These are phyloP conservation scores for Debaryomyces fabryi DNA, from an alignment of 1,139 yeast species.

Conservation along the genomic window DNA sequence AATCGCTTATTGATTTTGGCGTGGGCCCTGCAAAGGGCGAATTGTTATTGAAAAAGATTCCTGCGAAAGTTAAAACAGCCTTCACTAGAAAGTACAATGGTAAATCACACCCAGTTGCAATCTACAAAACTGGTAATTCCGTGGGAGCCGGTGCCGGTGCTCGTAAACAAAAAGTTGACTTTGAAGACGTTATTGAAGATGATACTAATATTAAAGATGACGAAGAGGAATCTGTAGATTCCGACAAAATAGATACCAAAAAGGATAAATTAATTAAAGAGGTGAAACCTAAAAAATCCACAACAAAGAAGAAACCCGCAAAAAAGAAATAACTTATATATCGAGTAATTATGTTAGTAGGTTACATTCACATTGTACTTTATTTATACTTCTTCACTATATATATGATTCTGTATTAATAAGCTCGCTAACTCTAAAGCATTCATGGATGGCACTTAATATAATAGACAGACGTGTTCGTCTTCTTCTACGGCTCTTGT, in stretches of 20 bases:
- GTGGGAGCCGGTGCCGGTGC: slow-evolving; percentile 39
- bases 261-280: slow-evolving; percentile 50
- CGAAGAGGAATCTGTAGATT: slow-evolving; percentile 28
- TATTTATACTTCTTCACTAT: neutral
- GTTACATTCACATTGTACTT: slow-evolving; percentile 1
- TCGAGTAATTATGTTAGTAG: neutral
- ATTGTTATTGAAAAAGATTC: slow-evolving; percentile 57
- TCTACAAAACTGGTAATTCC: slow-evolving; percentile 68
- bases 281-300: slow-evolving; percentile 28
- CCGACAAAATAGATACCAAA: slow-evolving; percentile 38
- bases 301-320: slow-evolving; percentile 19
- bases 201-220: slow-evolving; percentile 45
- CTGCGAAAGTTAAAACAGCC: slow-evolving; percentile 76
- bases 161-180: slow-evolving; percentile 50
- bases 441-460: neutral
- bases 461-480: neutral
- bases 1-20: slow-evolving; percentile 76
- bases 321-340: slow-evolving; percentile 16
- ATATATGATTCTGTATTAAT: neutral
- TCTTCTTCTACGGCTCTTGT: neutral
- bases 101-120: slow-evolving; percentile 80
- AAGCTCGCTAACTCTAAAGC: neutral
- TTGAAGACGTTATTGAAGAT: slow-evolving; percentile 65
- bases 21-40: slow-evolving; percentile 61
- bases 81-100: slow-evolving; percentile 85